Percentiles rank a stretch among this genome's conserved stretches.
Conservation (phyloP, 768 basidiomycete genomes). For the Rhodotorula sphaerocarpa region DNA sequence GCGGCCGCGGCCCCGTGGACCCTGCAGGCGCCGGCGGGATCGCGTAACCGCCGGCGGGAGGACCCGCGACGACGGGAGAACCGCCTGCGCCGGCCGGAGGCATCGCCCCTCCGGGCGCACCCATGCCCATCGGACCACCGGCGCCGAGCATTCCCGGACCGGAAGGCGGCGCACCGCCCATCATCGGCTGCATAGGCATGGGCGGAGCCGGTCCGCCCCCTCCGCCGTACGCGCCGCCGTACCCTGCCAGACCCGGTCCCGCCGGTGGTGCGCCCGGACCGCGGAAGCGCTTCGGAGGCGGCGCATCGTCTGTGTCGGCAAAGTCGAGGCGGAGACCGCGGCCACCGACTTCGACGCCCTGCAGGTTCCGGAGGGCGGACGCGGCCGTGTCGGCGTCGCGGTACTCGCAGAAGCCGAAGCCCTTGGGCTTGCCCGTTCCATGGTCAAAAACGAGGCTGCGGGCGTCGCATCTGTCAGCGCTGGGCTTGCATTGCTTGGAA, state of each 20-base stretch:
- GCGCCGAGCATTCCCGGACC: not conserved
- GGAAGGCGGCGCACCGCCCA: slow-evolving; percentile 41
- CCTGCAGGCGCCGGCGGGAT: slow-evolving; percentile 9
- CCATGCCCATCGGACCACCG: not conserved
- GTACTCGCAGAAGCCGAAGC: slow-evolving; percentile 53
- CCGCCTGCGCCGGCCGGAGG: not conserved
- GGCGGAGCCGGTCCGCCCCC: slow-evolving; percentile 4
- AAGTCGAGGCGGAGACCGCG: slow-evolving; percentile 87
- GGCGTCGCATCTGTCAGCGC: not conserved
- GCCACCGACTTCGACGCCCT: slow-evolving; percentile 84
- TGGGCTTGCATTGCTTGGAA: no score
- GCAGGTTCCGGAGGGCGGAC: slow-evolving; percentile 91
- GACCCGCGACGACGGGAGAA: not conserved
- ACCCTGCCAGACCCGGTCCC: slow-evolving; percentile 34
- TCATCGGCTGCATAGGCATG: slow-evolving; percentile 22
- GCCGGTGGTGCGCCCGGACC: slow-evolving; percentile 56
- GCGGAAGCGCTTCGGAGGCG: slow-evolving; percentile 65
- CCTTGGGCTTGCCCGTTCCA: slow-evolving; percentile 83
- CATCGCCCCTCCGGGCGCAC: slow-evolving; percentile 50
- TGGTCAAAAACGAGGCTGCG: slow-evolving; percentile 40
- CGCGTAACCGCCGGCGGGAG: not conserved
- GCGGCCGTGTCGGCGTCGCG: slow-evolving; percentile 86
- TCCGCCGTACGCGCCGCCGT: slow-evolving; percentile 13
- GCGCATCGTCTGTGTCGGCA: slow-evolving; percentile 83
- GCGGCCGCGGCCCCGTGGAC: slow-evolving; percentile 42